phyloP scores from a whole-genome alignment of 306 rosid species.

The Vigna trinervia region DNA sequence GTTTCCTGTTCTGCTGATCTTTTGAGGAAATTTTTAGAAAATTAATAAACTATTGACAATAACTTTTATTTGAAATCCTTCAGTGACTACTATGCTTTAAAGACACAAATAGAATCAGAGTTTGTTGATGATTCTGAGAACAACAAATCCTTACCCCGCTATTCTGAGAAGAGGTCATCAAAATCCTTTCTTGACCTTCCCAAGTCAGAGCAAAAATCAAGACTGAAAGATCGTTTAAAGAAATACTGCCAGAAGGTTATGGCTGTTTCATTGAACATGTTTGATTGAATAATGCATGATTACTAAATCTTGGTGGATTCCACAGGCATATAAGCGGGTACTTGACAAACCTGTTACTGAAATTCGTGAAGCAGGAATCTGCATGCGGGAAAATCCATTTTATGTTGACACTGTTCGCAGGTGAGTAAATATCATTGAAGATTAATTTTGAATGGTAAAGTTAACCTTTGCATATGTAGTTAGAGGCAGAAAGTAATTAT shows the following conservation, averaged over 20 bases:
- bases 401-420: constrained; percentile 99
- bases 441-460: constrained; percentile 29
- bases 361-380: constrained; percentile 94
- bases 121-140: constrained; percentile 65
- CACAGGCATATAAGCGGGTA: constrained; percentile 91
- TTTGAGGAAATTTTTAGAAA: constrained; percentile 32
- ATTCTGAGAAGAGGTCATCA: constrained; percentile 58
- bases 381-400: constrained; percentile 99
- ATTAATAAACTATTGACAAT: constrained; percentile 43
- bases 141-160: constrained; percentile 15
- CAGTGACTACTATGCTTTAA: constrained; percentile 93
- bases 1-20: constrained; percentile 9
- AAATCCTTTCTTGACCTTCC: constrained; percentile 92
- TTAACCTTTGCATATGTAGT: constrained; percentile 29
- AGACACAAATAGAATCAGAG: constrained; percentile 96
- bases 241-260: constrained; percentile 97
- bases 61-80: constrained; percentile 42
- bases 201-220: constrained; percentile 81
- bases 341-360: constrained; percentile 91
- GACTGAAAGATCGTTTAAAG: constrained; percentile 89
- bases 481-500: neutral
- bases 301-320: constrained; percentile 49
- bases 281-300: constrained; percentile 45
- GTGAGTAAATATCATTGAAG: constrained; percentile 54
- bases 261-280: constrained; percentile 32